phyloP scores from a whole-genome alignment of 441 rosid genomes.

The Kokia cookei region DNA sequence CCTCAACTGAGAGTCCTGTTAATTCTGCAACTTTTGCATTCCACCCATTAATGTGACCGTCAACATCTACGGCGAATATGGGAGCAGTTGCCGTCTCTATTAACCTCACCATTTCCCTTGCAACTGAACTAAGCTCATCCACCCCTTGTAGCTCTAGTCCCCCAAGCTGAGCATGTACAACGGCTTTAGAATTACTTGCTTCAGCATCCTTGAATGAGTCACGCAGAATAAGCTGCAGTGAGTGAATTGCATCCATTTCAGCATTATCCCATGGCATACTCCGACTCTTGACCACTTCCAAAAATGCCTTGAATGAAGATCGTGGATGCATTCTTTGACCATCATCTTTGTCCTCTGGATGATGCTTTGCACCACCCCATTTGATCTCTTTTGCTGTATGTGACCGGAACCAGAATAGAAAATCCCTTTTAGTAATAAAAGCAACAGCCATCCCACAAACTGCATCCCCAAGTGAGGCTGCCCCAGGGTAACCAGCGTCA shows the following conservation, averaged over 20 bases:
- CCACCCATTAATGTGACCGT: constrained; percentile 88
- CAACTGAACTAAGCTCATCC: constrained; percentile 88
- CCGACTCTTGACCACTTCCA: constrained; percentile 91
- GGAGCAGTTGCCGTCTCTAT: constrained; percentile 97
- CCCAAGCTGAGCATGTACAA: constrained; percentile 37
- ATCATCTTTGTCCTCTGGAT: constrained; percentile 93
- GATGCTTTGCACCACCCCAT: constrained; percentile 99
- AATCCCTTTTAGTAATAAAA: constrained; percentile 70
- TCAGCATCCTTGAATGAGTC: constrained; percentile 79
- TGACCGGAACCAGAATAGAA: constrained; percentile 93
- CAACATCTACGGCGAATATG: constrained; percentile 79
- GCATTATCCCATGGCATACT: constrained; percentile 92
- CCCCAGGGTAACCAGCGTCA: constrained; percentile 86
- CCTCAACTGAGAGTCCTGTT: constrained; percentile 84
- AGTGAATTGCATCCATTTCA: constrained; percentile 98
- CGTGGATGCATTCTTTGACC: constrained; percentile 94
- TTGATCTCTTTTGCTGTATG: constrained; percentile 87
- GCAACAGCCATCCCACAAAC: constrained; percentile 99
- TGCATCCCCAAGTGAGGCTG: constrained; percentile 82
- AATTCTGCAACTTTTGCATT: constrained; percentile 86
- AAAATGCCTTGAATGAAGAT: constrained; percentile 88
- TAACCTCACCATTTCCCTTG: constrained; percentile 97
- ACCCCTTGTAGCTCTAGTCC: constrained; percentile 64
- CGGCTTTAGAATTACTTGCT: constrained; percentile 58
- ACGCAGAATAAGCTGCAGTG: constrained; percentile 85